A percentile compares a stretch with the other conserved stretches of the same genome.
These are phyloP conservation scores for Ustulina deusta DNA, from an alignment of 2,329 filamentous ascomycete species.

Conservation along the genomic window DNA sequence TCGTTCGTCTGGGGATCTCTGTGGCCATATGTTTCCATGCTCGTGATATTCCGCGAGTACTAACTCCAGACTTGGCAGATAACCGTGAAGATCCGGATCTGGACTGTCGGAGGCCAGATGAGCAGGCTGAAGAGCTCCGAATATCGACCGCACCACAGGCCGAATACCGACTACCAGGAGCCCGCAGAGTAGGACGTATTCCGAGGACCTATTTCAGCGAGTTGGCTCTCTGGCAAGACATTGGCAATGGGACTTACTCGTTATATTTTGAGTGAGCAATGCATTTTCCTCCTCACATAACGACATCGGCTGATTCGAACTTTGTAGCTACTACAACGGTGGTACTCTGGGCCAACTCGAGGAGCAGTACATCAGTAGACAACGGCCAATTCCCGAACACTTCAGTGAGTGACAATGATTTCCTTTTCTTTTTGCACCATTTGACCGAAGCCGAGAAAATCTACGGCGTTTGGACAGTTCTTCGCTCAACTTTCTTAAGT, in stretches of 20 bases:
- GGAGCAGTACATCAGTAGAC: background rate
- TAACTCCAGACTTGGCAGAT: background rate
- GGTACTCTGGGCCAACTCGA: background rate
- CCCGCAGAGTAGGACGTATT: background rate
- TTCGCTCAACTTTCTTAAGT: background rate
- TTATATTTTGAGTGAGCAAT: constrained; percentile 25
- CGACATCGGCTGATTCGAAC: background rate
- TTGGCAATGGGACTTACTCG: background rate
- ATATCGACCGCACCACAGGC: constrained; percentile 9
- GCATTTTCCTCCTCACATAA: too few relatives aligned
- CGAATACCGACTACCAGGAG: background rate
- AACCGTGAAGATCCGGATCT: background rate
- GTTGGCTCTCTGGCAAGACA: constrained; percentile 3
- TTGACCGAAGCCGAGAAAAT: background rate
- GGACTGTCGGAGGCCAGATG: background rate
- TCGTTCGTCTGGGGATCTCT: background rate
- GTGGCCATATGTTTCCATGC: background rate
- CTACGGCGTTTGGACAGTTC: background rate
- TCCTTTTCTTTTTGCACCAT: too few relatives aligned
- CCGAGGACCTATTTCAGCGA: constrained; percentile 26
- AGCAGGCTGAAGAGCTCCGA: constrained; percentile 9
- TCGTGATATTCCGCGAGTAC: background rate
- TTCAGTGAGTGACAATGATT: constrained; percentile 23
- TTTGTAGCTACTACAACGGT: constrained; percentile 21
- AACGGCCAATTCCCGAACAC: constrained; percentile 10